Evolutionary conservation across 805 yeast genomes (phyloP).

Genomic region (Yamadazyma takamatsuzukensis): DNA sequence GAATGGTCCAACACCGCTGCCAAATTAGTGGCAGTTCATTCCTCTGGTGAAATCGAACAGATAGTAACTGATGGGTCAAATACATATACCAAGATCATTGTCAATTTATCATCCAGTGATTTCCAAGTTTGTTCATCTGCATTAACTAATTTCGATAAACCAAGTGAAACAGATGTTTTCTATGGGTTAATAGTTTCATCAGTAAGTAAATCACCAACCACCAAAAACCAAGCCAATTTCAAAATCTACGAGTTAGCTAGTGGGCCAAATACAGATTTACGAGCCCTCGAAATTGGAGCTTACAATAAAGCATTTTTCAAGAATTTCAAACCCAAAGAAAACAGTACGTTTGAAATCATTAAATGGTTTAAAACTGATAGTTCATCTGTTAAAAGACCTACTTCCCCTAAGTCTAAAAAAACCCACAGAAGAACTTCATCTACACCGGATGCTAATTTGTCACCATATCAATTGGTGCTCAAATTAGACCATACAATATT

Average conservation of each 20-base stretch:
- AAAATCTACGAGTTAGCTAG: slow-evolving; percentile 15
- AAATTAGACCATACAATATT: slow-evolving; percentile 13
- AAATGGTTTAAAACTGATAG: slow-evolving; percentile 14
- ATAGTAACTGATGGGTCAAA: slow-evolving; percentile 9
- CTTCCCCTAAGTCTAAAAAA: slow-evolving; percentile 7
- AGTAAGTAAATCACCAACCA: slow-evolving; percentile 1
- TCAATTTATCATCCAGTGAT: not conserved
- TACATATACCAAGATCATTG: slow-evolving; percentile 5
- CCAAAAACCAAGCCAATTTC: slow-evolving; percentile 7
- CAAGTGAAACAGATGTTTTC: slow-evolving; percentile 2
- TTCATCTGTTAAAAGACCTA: not conserved
- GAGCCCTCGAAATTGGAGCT: slow-evolving; percentile 15
- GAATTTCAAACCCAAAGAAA: slow-evolving; percentile 1
- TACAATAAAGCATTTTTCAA: slow-evolving; percentile 14
- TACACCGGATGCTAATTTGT: slow-evolving; percentile 10
- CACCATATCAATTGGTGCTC: slow-evolving; percentile 15
- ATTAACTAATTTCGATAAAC: slow-evolving; percentile 14
- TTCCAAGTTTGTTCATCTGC: slow-evolving; percentile 5
- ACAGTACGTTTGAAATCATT: slow-evolving; percentile 10
- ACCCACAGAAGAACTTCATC: slow-evolving; percentile 3
- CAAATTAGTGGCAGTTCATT: slow-evolving; percentile 7
- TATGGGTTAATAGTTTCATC: slow-evolving; percentile 17
- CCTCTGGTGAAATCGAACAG: slow-evolving; percentile 12
- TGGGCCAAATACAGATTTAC: slow-evolving; percentile 6
- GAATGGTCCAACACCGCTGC: no score